A percentile compares a stretch with the other conserved stretches of the same genome.
Evolutionary conservation across 2,329 filamentous ascomycete species (phyloP).

Genomic region (Aspergillus sp.): DNA sequence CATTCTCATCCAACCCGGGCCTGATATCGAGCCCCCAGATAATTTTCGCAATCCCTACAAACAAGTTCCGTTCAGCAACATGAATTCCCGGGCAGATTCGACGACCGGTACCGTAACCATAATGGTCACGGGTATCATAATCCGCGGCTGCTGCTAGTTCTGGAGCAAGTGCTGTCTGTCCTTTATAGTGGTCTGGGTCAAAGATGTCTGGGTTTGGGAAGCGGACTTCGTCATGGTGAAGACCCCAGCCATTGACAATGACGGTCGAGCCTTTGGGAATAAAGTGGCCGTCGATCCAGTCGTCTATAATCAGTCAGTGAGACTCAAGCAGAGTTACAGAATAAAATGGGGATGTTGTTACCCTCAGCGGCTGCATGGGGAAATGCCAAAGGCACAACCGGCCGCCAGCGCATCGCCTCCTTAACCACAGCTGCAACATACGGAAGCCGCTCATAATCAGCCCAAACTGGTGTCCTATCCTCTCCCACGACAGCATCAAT

Average conservation of each 20-base stretch:
- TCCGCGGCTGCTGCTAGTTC: slow-evolving; percentile 24
- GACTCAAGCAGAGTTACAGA: not conserved
- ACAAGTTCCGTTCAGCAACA: slow-evolving; percentile 44
- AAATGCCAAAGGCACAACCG: slow-evolving; percentile 48
- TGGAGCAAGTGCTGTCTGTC: slow-evolving; percentile 20
- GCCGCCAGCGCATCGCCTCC: slow-evolving; percentile 52
- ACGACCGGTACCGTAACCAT: slow-evolving; percentile 43
- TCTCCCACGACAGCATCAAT: slow-evolving; percentile 47
- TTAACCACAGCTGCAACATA: slow-evolving; percentile 52
- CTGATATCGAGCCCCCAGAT: slow-evolving; percentile 48
- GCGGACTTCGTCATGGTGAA: slow-evolving; percentile 42
- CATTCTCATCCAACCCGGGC: slow-evolving; percentile 19
- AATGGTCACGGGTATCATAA: slow-evolving; percentile 35
- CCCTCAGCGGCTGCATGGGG: slow-evolving; percentile 39
- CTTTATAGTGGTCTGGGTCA: slow-evolving; percentile 23
- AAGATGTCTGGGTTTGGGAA: slow-evolving; percentile 30
- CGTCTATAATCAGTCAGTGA: slow-evolving; percentile 27
- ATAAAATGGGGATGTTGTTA: not conserved
- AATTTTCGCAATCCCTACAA: slow-evolving; percentile 39
- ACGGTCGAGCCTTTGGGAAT: slow-evolving; percentile 44
- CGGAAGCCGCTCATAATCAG: slow-evolving; percentile 44
- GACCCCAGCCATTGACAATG: slow-evolving; percentile 39
- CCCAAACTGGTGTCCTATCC: slow-evolving; percentile 41
- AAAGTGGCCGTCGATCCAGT: slow-evolving; percentile 36
- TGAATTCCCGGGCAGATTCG: slow-evolving; percentile 46